Evolutionary conservation across 805 yeast species (phyloP), one percentile per base, ranked within the genome.

Genomic region (Candida ficus): DNA sequence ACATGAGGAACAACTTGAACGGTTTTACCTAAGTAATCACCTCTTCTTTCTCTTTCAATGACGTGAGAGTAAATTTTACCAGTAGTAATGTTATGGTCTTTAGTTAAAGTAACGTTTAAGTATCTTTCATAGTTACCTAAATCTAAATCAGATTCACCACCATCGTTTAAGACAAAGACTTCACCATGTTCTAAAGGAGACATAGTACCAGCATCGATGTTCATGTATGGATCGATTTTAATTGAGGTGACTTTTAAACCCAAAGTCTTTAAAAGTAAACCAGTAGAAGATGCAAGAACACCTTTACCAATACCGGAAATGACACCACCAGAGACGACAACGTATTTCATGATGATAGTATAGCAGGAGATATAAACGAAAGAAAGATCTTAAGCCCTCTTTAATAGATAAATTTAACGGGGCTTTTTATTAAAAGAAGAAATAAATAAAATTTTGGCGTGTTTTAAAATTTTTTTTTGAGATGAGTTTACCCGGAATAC

Each of bases 171-270:
- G 39, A 93, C 98, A 62, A 93, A 93, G 62, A 96, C 95, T 67
- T 93, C 99, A 55, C 99, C 99, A 62, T 93, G 99, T 66, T 93
- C 99, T 60, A 93, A 72, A 18, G 99, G 99, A 31, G 96, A 87
- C 99, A 93, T 93, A 33, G 99, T 93, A 56, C 99, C 99, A 29
- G 99, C 99, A 70, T 93, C 99, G 53, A 93, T 88, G 69, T 93
- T 93, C 95, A 93, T 86, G 68, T 93, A 93, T 30, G 99, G 99
- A 70, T 93, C 99, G 58, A 93, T 93, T 66, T 93, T 93, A 70
- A 93, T 91, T 13, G 98, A 89, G 4, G 99, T 91, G 47, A 91
- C 98, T 61, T 95, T 82, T 57, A 85, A 75, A 46, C 99, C 99
- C 44, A 87, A 69, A 30, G 99, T 90, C 66, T 93, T 93, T 66